A percentile compares a stretch with the other conserved stretches of the same genome.
phyloP scores from a whole-genome alignment of 257 asterid genomes.

The Prunella vulgaris region DNA sequence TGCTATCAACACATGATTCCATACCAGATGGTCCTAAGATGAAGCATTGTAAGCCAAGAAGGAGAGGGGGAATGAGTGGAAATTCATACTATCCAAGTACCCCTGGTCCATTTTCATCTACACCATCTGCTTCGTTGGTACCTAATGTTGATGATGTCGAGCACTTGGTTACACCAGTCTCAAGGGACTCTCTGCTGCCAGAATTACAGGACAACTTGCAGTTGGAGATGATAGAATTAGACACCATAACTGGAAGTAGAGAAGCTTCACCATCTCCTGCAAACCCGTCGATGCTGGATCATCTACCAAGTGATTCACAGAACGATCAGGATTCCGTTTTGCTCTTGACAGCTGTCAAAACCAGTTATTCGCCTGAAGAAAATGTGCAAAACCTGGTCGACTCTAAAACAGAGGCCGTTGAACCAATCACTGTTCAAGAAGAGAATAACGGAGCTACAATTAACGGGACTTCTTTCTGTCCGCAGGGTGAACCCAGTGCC shows the following conservation, averaged over 20 bases:
- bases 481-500: slow-evolving; percentile 12
- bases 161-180: slow-evolving; percentile 34
- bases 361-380: slow-evolving; percentile 23
- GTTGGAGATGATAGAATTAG: slow-evolving; percentile 59
- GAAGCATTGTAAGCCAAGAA: slow-evolving; percentile 53
- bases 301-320: slow-evolving; percentile 28
- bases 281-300: slow-evolving; percentile 36
- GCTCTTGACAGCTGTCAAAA: slow-evolving; percentile 13
- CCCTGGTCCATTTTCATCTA: slow-evolving; percentile 35
- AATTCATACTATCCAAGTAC: slow-evolving; percentile 29
- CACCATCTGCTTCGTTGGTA: slow-evolving; percentile 42
- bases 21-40: slow-evolving; percentile 40
- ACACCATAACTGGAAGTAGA: slow-evolving; percentile 54
- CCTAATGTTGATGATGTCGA: slow-evolving; percentile 38
- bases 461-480: slow-evolving; percentile 8
- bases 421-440: slow-evolving; percentile 28
- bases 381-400: slow-evolving; percentile 19
- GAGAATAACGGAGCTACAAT: slow-evolving; percentile 30
- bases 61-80: slow-evolving; percentile 46
- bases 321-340: slow-evolving; percentile 21
- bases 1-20: slow-evolving; percentile 23
- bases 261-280: slow-evolving; percentile 51
- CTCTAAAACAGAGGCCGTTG: slow-evolving; percentile 16
- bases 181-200: slow-evolving; percentile 38
- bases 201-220: slow-evolving; percentile 49